phyloP scores from a whole-genome alignment of 768 basidiomycete genomes.

The Trichaptum fuscoviolaceum region DNA sequence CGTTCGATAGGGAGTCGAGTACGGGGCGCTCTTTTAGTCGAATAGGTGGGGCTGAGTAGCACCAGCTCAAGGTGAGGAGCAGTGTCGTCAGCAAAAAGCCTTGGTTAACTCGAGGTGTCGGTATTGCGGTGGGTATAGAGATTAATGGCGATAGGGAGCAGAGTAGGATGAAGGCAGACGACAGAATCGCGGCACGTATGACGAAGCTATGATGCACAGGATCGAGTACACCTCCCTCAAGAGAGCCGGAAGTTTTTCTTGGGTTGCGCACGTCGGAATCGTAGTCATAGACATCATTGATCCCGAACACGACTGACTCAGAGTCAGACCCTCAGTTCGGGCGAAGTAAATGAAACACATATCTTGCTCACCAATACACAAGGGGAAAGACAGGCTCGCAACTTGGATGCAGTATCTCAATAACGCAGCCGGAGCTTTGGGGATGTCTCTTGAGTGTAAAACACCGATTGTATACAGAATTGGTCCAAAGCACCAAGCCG shows the following conservation, averaged over 20 bases:
- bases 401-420: slow-evolving; percentile 8
- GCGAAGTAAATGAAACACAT: background rate
- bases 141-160: slow-evolving; percentile 6
- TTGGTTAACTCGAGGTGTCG: background rate
- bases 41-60: slow-evolving; percentile 15
- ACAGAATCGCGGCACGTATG: slow-evolving; percentile 13
- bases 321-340: background rate
- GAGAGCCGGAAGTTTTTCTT: slow-evolving; percentile 10
- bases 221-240: slow-evolving; percentile 15
- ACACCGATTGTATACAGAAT: slow-evolving; percentile 16
- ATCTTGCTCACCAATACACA: slow-evolving; percentile 14
- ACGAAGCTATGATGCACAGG: slow-evolving; percentile 13
- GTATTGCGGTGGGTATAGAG: background rate
- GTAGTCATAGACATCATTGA: slow-evolving; percentile 18
- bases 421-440: slow-evolving; percentile 3
- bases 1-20: slow-evolving; percentile 16
- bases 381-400: slow-evolving; percentile 11
- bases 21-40: slow-evolving; percentile 15
- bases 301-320: slow-evolving; percentile 15
- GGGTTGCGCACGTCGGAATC: slow-evolving; percentile 14
- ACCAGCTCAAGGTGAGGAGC: slow-evolving; percentile 14
- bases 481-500: slow-evolving; percentile 15
- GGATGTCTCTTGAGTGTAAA: slow-evolving; percentile 12
- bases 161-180: slow-evolving; percentile 12
- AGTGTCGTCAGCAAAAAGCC: slow-evolving; percentile 9